phyloP scores from a whole-genome alignment of 768 basidiomycete genomes.

The Coprinopsis marcescibilis region DNA sequence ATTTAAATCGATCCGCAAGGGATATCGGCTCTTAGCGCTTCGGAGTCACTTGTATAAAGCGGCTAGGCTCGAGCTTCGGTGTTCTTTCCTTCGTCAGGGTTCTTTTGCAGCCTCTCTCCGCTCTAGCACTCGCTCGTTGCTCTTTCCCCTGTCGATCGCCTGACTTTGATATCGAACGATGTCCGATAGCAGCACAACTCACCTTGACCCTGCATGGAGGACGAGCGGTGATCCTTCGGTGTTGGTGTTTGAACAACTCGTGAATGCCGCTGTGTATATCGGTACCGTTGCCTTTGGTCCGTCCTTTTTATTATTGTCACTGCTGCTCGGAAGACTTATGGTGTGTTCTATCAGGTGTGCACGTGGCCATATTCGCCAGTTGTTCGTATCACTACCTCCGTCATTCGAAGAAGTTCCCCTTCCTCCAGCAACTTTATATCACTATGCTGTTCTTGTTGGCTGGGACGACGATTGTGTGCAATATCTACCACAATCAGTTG shows the following conservation, averaged over 20 bases:
- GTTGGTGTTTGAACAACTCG: slow-evolving; percentile 2
- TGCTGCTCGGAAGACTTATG: not conserved
- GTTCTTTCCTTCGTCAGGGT: too few species aligned
- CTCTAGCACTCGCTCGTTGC: too few species aligned
- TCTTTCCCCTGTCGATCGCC: too few species aligned
- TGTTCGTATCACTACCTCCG: slow-evolving; percentile 2
- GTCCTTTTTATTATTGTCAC: not conserved
- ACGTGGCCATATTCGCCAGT: slow-evolving; percentile 1
- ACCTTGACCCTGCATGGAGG: slow-evolving; percentile 2
- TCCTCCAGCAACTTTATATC: slow-evolving; percentile 1
- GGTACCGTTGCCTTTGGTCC: slow-evolving; percentile 4
- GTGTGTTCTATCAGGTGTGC: not conserved
- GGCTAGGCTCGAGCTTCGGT: too few species aligned
- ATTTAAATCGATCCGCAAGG: too few species aligned
- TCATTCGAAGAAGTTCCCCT: slow-evolving; percentile 1
- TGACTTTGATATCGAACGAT: not conserved
- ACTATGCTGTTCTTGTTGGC: slow-evolving; percentile 1
- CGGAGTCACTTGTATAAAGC: too few species aligned
- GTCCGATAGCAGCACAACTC: too few species aligned
- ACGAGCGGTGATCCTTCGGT: not conserved
- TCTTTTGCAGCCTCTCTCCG: too few species aligned
- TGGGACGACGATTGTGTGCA: slow-evolving; percentile 2
- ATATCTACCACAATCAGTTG: slow-evolving; percentile 4
- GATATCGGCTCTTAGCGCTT: too few species aligned
- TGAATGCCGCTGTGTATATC: slow-evolving; percentile 2